A percentile compares a stretch with the other conserved stretches of the same genome.
phyloP scores from a whole-genome alignment of 129 eudicot genomes.

The Arctium minus region DNA sequence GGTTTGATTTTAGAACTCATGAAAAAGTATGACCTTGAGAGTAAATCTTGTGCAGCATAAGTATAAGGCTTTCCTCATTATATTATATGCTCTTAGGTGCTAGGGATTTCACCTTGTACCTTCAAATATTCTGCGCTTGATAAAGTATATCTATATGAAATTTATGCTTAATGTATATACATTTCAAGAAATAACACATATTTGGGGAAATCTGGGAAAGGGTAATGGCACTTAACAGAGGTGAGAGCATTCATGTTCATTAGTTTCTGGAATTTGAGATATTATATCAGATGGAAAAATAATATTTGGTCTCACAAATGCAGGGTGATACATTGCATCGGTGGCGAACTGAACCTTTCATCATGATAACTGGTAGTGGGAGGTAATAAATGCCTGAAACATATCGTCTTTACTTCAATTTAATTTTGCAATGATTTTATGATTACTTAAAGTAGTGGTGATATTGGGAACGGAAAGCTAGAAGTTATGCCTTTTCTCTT shows the following conservation, averaged over 20 bases:
- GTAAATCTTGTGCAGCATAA: background rate
- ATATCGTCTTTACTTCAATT: background rate
- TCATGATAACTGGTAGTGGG: constrained; percentile 97
- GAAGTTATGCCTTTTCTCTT: no score
- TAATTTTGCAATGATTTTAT: no score
- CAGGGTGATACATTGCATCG: constrained; percentile 97
- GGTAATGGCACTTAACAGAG: background rate
- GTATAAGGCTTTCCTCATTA: no score
- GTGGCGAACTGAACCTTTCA: constrained; percentile 97
- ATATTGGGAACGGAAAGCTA: no score
- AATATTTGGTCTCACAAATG: constrained; percentile 10
- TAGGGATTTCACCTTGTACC: background rate
- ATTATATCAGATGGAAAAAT: background rate
- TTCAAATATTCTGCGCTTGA: background rate
- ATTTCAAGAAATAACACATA: background rate
- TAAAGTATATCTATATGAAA: background rate
- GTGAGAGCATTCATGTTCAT: background rate
- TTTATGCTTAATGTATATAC: background rate
- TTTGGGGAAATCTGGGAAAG: background rate
- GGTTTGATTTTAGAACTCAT: background rate
- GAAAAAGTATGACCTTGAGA: background rate
- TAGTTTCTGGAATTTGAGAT: background rate
- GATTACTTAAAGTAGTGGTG: no score
- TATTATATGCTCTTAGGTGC: background rate
- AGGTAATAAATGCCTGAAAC: constrained; percentile 42